Percentiles rank a stretch among this genome's conserved stretches.
phyloP scores from a whole-genome alignment of 129 eudicot genomes.

The Dittrichia graveolens region DNA sequence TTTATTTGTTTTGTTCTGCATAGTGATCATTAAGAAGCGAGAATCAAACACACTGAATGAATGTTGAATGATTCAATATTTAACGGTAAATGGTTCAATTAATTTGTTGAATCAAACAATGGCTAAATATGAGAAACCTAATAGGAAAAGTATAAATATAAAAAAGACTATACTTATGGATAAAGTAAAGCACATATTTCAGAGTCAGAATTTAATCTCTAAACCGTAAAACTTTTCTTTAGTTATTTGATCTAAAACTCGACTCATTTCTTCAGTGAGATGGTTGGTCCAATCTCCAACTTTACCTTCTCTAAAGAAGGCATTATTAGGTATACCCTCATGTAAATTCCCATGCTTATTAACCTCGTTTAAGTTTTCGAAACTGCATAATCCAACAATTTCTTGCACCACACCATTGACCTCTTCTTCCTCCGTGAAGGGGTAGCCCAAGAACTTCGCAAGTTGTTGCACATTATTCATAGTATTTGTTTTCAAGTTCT shows the following conservation, averaged over 20 bases:
- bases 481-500: conserved; percentile 42
- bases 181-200: too few species aligned
- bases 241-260: conserved; percentile 29
- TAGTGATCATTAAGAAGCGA: too few species aligned
- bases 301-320: conserved; percentile 33
- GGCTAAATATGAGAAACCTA: too few species aligned
- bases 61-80: too few species aligned
- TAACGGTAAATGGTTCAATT: too few species aligned
- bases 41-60: too few species aligned
- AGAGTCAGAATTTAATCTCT: too few species aligned
- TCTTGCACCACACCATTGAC: conserved; percentile 11
- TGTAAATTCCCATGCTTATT: conserved; percentile 17
- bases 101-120: too few species aligned
- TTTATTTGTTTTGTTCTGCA: too few species aligned
- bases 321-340: conserved; percentile 21
- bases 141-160: too few species aligned
- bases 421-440: conserved; percentile 27
- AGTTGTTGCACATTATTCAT: conserved; percentile 24
- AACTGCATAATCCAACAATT: conserved; percentile 16
- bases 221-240: conserved; percentile 30
- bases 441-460: conserved; percentile 45
- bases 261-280: conserved; percentile 25
- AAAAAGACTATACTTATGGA: too few species aligned
- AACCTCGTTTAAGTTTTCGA: conserved; percentile 17
- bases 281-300: conserved; percentile 32